These are phyloP conservation scores for Myxozyma kluyveri DNA, from an alignment of 805 yeast genomes.

Conservation along the genomic window DNA sequence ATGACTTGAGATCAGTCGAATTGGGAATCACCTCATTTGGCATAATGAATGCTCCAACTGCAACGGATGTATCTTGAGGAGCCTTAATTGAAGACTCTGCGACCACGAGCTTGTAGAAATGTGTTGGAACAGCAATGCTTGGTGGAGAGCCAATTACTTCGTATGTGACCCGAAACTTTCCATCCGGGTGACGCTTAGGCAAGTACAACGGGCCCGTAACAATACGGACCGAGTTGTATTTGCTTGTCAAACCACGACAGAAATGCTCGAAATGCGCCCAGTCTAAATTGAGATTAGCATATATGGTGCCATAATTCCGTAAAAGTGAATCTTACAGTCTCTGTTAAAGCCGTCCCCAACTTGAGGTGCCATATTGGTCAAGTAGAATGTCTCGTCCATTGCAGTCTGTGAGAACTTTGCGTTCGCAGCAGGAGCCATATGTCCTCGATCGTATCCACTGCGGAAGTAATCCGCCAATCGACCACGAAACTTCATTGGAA, in stretches of 20 bases:
- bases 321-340: conserved; percentile 50
- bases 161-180: conserved; percentile 78
- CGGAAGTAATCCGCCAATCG: conserved; percentile 82
- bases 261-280: conserved; percentile 98
- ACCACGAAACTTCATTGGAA: conserved; percentile 76
- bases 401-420: conserved; percentile 87
- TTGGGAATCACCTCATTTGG: conserved; percentile 85
- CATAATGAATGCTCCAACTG: conserved; percentile 89
- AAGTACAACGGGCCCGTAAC: conserved; percentile 92
- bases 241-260: conserved; percentile 68
- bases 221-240: conserved; percentile 72
- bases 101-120: conserved; percentile 85
- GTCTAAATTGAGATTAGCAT: conserved; percentile 36
- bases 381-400: conserved; percentile 89
- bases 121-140: conserved; percentile 94
- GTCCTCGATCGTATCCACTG: conserved; percentile 95
- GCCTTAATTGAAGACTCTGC: conserved; percentile 61
- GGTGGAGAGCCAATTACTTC: conserved; percentile 98
- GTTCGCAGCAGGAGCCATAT: conserved; percentile 87
- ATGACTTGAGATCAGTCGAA: conserved; percentile 62
- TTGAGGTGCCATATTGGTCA: conserved; percentile 93
- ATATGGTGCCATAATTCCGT: background rate
- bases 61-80: conserved; percentile 41
- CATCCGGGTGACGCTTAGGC: conserved; percentile 77
- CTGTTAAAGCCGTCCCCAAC: conserved; percentile 97